Percentiles rank a stretch among this genome's conserved stretches.
Conservation (phyloP, 306 rosid genomes). For the Dalbergia oliveri region DNA sequence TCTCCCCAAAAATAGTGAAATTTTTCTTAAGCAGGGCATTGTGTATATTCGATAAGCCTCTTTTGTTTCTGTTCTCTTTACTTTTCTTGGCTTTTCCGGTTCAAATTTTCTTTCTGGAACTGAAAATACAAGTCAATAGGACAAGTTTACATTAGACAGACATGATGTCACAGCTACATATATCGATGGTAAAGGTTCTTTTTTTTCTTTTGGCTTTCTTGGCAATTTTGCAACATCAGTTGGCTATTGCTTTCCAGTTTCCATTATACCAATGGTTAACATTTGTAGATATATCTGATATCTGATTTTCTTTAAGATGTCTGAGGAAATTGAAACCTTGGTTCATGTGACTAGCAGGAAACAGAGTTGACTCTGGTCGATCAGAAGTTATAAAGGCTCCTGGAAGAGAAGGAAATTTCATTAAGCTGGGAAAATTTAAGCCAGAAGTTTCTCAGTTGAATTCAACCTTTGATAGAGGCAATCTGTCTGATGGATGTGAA, state of each 20-base stretch:
- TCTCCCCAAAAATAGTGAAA: neutral
- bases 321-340: neutral
- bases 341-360: constrained; percentile 59
- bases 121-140: constrained; percentile 53
- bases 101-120: constrained; percentile 56
- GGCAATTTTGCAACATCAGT: neutral
- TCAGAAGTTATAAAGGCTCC: constrained; percentile 63
- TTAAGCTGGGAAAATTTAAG: constrained; percentile 79
- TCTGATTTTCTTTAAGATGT: constrained; percentile 4
- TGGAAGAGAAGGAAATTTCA: constrained; percentile 72
- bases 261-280: neutral
- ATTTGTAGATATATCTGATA: constrained; percentile 26
- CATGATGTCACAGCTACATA: constrained; percentile 54
- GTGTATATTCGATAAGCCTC: neutral
- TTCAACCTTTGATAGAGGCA: constrained; percentile 55
- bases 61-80: neutral
- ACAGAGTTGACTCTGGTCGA: constrained; percentile 61
- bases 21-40: neutral
- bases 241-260: constrained; percentile 12
- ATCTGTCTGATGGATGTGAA: constrained; percentile 60
- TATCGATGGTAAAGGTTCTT: constrained; percentile 59
- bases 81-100: constrained; percentile 34
- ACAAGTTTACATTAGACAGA: constrained; percentile 56
- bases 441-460: constrained; percentile 61
- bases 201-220: neutral